These are phyloP conservation scores for Abrus precatorius DNA, from an alignment of 306 rosid genomes.

Conservation along the genomic window DNA sequence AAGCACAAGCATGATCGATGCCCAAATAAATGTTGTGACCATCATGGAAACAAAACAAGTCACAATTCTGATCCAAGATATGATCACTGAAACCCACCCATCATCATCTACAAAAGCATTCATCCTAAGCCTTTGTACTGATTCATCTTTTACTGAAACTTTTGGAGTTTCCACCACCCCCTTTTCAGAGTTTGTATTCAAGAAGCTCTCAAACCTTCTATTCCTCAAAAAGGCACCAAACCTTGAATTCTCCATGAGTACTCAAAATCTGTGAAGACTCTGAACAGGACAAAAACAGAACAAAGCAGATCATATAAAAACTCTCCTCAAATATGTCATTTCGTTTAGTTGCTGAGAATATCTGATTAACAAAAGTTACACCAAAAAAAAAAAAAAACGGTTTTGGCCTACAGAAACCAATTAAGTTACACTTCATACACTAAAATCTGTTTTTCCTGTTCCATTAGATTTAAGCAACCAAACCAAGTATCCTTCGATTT, in stretches of 20 bases:
- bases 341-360: slow-evolving; percentile 36
- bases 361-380: not conserved
- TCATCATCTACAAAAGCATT: slow-evolving; percentile 50
- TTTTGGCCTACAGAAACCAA: not conserved
- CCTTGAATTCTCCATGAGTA: slow-evolving; percentile 49
- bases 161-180: slow-evolving; percentile 48
- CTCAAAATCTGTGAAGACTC: slow-evolving; percentile 20
- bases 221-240: slow-evolving; percentile 59
- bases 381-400: not conserved
- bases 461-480: not conserved
- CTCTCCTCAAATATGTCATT: not conserved
- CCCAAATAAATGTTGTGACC: slow-evolving; percentile 70
- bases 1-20: slow-evolving; percentile 63
- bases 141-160: slow-evolving; percentile 46
- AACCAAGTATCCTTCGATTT: not conserved
- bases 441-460: slow-evolving; percentile 6
- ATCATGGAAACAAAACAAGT: slow-evolving; percentile 62
- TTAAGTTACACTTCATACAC: not conserved
- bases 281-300: slow-evolving; percentile 28
- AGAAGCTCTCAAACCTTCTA: slow-evolving; percentile 60
- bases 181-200: slow-evolving; percentile 53
- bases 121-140: slow-evolving; percentile 28
- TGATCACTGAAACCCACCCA: slow-evolving; percentile 57
- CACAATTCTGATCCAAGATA: slow-evolving; percentile 62
- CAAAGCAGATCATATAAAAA: not conserved